phyloP scores from a whole-genome alignment of 2,329 filamentous ascomycete genomes.

The Leptographium radiaticola region DNA sequence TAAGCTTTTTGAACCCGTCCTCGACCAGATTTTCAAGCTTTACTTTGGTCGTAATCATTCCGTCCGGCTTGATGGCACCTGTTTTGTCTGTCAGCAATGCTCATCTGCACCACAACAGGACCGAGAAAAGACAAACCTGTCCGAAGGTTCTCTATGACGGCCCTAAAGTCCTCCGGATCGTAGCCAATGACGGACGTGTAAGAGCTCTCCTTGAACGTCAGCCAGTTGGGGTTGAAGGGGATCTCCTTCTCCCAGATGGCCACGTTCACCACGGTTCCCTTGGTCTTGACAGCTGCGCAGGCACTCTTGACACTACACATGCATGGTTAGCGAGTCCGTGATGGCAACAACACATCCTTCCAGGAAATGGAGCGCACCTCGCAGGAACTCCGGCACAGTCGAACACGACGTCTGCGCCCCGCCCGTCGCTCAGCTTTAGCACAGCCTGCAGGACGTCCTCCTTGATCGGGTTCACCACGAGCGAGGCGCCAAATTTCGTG shows the following conservation, averaged over 20 bases:
- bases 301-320: neutral
- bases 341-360: neutral
- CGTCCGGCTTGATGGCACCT: neutral
- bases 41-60: constrained; percentile 2
- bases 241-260: constrained; percentile 4
- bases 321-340: neutral
- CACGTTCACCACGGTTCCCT: constrained; percentile 4
- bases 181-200: constrained; percentile 3
- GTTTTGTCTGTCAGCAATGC: neutral
- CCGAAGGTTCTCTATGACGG: constrained; percentile 1
- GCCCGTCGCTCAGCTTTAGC: neutral
- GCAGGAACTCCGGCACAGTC: constrained; percentile 12
- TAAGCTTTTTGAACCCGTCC: constrained; percentile 3
- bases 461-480: constrained; percentile 35
- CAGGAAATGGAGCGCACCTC: neutral
- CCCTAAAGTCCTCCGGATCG: neutral
- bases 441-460: neutral
- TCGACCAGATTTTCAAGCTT: constrained; percentile 1
- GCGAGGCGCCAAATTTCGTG: constrained; percentile 41
- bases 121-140: neutral
- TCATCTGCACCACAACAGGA: neutral
- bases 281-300: neutral
- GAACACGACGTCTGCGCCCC: constrained; percentile 7
- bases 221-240: constrained; percentile 2
- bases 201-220: neutral